A percentile compares a stretch with the other conserved stretches of the same genome.
Conservation (phyloP, 305 asterid genomes). For the Galium porrigens region DNA sequence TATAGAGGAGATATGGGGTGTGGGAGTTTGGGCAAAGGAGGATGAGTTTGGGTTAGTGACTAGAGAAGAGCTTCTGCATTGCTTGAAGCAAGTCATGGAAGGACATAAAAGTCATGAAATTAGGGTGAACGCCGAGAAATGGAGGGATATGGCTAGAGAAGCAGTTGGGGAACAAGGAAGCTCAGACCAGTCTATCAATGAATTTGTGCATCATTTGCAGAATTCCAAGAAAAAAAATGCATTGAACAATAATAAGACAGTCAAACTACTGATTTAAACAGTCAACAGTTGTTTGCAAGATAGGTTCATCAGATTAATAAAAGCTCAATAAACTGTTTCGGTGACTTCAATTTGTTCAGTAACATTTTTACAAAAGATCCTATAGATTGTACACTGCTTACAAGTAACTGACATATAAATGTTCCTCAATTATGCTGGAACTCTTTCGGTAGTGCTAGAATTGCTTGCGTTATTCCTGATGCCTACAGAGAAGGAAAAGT, state of each 20-base stretch:
- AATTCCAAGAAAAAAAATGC: neutral
- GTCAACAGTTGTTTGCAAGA: neutral
- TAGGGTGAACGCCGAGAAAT: slow-evolving; percentile 29
- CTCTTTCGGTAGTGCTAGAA: slow-evolving; percentile 1
- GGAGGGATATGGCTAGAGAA: slow-evolving; percentile 35
- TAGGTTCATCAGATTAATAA: neutral
- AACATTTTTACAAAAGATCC: neutral
- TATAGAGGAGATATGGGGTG: slow-evolving; percentile 49
- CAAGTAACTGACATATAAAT: neutral
- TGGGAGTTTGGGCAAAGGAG: slow-evolving; percentile 49
- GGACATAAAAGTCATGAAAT: slow-evolving; percentile 31
- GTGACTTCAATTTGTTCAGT: neutral
- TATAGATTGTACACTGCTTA: neutral
- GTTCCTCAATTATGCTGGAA: slow-evolving; percentile 10
- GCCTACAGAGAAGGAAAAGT: slow-evolving; percentile 6
- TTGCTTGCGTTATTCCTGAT: slow-evolving; percentile 8
- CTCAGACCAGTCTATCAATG: slow-evolving; percentile 34
- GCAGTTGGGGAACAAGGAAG: slow-evolving; percentile 46
- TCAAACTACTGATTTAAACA: neutral
- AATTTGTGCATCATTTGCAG: slow-evolving; percentile 29
- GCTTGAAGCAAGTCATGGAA: slow-evolving; percentile 40
- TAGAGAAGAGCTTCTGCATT: slow-evolving; percentile 32
- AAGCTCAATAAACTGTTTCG: neutral
- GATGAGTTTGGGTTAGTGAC: slow-evolving; percentile 43
- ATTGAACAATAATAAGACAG: neutral